These are phyloP conservation scores for Carpinus fangiana DNA, from an alignment of 306 rosid genomes.

Conservation along the genomic window DNA sequence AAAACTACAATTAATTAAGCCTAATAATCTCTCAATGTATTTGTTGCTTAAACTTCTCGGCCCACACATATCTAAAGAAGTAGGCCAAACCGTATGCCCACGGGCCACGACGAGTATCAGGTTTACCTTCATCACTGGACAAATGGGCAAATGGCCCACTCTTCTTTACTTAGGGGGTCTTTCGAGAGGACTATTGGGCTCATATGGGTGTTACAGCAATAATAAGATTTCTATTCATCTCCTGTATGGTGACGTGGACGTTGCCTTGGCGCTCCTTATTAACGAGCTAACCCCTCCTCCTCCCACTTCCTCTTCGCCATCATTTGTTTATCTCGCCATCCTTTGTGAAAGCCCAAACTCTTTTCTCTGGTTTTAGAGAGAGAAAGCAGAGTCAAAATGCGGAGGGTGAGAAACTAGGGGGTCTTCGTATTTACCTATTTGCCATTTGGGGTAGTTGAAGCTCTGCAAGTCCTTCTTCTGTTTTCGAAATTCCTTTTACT, in stretches of 20 bases:
- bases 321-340: constrained; percentile 16
- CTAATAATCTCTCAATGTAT: too few relatives aligned
- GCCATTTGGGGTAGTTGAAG: constrained; percentile 27
- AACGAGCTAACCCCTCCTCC: constrained; percentile 17
- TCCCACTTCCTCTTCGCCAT: constrained; percentile 30
- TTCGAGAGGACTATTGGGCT: too few relatives aligned
- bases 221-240: too few relatives aligned
- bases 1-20: too few relatives aligned
- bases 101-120: too few relatives aligned
- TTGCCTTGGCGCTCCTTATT: constrained; percentile 50
- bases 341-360: constrained; percentile 24
- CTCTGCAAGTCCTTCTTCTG: constrained; percentile 19
- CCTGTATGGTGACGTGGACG: constrained; percentile 78
- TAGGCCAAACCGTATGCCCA: too few relatives aligned
- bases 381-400: constrained; percentile 41
- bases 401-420: constrained; percentile 4
- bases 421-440: neutral
- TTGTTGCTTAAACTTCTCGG: too few relatives aligned
- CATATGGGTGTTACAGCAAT: too few relatives aligned
- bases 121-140: too few relatives aligned
- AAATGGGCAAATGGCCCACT: too few relatives aligned
- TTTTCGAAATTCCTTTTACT: neutral
- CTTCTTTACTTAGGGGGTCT: too few relatives aligned
- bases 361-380: constrained; percentile 38
- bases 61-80: too few relatives aligned